Base-by-base conservation (phyloP, 768 basidiomycete genomes). In the Exsudoporus frostii region DNA sequence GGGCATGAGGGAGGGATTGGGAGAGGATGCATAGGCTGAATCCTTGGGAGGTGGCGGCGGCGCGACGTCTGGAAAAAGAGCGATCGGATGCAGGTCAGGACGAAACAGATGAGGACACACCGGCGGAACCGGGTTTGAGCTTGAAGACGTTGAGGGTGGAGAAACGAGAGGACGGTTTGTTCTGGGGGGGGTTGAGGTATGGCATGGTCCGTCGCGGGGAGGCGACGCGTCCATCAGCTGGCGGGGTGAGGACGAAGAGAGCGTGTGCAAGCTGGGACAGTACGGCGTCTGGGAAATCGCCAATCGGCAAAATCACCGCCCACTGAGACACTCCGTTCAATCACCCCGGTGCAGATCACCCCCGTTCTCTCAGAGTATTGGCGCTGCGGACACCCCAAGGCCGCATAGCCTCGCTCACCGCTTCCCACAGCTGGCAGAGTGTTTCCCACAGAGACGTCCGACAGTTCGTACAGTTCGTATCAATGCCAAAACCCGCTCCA, bases 21-120 rank as follows among this genome's bases (percentile, higher is more conserved):
- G 46, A 17, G 44, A 78, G 69, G 53, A 19, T 1, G 15, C 13
- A 69, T 81, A 9, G 11, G 17, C 25, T 7, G 73, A 62, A 58
- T 88, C 86, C 68, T 88, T 88, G 37, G 85, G 85, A 0, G 86
- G 86, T 2, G 74, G 79, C 7, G 80, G 81, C 32, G 73, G 70
- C 43, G 53, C 52, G 15, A 53, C 7, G n/a, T 62, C 62, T 65
- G 47, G 13, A 43, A 14, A 15, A n/a, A 19, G 20, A 8, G 24
- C 8, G 20, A 53, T 38, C 24, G 42, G 1, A 39, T 19, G 20
- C 5, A 11, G 2, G 9, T 10, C 2, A 13, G 57, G 50, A 47
- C 41, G 25, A 51, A 40, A 25, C 1, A 25, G 25, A 13, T 17
- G 17, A 17, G 30, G 24, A 53, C 43, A 6, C 9, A 56, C 34